Percentiles rank a stretch among this genome's conserved stretches.
These are phyloP conservation scores for Neurospora sublineolata DNA, from an alignment of 495 filamentous ascomycete species.

Conservation along the genomic window DNA sequence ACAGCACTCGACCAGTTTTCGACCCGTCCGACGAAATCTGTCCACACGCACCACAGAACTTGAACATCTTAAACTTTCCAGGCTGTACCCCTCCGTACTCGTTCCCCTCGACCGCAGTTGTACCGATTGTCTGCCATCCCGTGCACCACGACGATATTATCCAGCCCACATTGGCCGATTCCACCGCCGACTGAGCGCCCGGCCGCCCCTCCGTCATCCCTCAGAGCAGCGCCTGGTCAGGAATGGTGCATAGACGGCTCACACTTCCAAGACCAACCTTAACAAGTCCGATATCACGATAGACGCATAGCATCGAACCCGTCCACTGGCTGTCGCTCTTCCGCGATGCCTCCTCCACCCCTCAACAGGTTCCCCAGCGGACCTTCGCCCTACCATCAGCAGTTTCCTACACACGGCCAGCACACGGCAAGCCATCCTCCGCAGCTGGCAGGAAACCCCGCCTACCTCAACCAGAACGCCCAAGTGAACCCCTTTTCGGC, in stretches of 20 bases:
- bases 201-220: background rate
- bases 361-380: conserved; percentile 23
- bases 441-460: conserved; percentile 23
- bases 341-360: conserved; percentile 21
- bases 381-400: conserved; percentile 34
- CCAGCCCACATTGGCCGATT: background rate
- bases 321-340: background rate
- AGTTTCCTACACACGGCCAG: conserved; percentile 33
- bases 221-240: conserved; percentile 2
- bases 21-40: background rate
- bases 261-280: background rate
- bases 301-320: background rate
- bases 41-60: background rate
- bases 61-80: background rate
- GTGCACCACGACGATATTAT: background rate
- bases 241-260: conserved; percentile 11
- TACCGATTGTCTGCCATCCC: background rate
- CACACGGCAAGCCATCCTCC: conserved; percentile 31
- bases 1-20: background rate
- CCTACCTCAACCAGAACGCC: conserved; percentile 47
- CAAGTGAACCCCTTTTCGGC: conserved; percentile 58
- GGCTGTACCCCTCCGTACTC: background rate
- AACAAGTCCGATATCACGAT: conserved; percentile 9
- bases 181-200: background rate
- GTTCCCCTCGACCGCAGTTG: background rate